Conservation (phyloP, 1,284 basidiomycete genomes). For the Leccinum pseudoinsigne region DNA sequence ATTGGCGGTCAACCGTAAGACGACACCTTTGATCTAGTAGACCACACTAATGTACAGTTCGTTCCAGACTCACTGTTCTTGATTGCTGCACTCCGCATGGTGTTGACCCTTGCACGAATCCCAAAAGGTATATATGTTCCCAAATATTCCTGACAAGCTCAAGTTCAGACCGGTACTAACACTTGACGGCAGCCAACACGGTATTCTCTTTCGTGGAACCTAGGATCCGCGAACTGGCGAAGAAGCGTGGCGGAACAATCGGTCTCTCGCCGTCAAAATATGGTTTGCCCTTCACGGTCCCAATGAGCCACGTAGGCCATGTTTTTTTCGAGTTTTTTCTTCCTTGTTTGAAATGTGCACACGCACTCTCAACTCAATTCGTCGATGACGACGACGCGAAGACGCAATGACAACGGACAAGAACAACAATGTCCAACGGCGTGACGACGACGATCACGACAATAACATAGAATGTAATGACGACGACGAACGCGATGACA, state of each 20-base stretch:
- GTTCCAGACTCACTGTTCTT: neutral
- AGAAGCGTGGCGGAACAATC: neutral
- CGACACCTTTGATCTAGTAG: neutral
- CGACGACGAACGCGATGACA: no score
- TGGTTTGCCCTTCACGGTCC: neutral
- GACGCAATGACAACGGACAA: no score
- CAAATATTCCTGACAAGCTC: neutral
- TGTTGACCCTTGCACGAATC: neutral
- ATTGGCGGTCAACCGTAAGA: conserved; percentile 6
- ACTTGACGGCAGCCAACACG: neutral
- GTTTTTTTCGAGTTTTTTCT: neutral
- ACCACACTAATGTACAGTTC: neutral
- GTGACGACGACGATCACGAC: no score
- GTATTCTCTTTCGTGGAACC: neutral
- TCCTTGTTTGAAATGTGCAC: neutral
- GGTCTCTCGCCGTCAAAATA: neutral
- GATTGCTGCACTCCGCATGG: conserved; percentile 1
- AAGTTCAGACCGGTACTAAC: neutral
- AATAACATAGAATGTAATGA: no score
- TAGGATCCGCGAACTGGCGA: neutral
- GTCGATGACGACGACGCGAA: no score
- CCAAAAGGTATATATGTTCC: neutral
- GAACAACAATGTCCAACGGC: no score
- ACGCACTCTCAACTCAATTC: no score
- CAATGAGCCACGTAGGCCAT: neutral